Conservation (phyloP, 371 early-diverging fungal genomes). For the Thermomucor indicae-seudaticae region DNA sequence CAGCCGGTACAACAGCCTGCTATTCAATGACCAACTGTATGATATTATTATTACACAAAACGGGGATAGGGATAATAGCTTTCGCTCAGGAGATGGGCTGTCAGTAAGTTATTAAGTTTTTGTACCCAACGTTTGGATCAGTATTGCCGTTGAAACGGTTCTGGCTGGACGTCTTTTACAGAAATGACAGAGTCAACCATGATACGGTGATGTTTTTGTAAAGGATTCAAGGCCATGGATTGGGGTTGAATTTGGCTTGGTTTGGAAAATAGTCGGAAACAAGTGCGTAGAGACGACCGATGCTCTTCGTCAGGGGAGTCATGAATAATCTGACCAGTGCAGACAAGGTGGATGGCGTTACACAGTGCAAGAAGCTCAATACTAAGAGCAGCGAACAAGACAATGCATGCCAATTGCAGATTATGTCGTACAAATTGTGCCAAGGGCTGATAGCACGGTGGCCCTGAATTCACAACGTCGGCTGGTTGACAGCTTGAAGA, state of each 20-base stretch:
- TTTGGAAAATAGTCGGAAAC: too few relatives aligned
- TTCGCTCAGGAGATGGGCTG: too few relatives aligned
- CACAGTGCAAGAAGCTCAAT: constrained; percentile 31
- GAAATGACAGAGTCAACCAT: constrained; percentile 10
- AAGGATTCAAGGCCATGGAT: not conserved
- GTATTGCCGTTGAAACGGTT: too few relatives aligned
- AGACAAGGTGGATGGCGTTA: constrained; percentile 30
- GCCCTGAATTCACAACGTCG: constrained; percentile 18
- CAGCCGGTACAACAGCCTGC: too few relatives aligned
- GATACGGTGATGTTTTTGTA: not conserved
- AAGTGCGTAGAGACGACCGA: too few relatives aligned
- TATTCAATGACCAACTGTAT: too few relatives aligned
- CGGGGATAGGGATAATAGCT: too few relatives aligned
- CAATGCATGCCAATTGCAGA: constrained; percentile 26
- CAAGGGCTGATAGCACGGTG: constrained; percentile 26
- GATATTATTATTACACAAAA: too few relatives aligned
- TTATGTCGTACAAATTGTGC: constrained; percentile 15
- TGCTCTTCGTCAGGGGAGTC: not conserved
- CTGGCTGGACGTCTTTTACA: not conserved
- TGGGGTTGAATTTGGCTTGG: not conserved
- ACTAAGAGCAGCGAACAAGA: constrained; percentile 26
- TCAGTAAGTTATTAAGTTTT: too few relatives aligned
- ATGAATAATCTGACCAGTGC: constrained; percentile 11
- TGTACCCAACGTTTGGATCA: too few relatives aligned
- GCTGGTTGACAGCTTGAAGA: constrained; percentile 20